Conservation (phyloP, 192 early-diverging fungal genomes). For the Linnemannia exigua region DNA sequence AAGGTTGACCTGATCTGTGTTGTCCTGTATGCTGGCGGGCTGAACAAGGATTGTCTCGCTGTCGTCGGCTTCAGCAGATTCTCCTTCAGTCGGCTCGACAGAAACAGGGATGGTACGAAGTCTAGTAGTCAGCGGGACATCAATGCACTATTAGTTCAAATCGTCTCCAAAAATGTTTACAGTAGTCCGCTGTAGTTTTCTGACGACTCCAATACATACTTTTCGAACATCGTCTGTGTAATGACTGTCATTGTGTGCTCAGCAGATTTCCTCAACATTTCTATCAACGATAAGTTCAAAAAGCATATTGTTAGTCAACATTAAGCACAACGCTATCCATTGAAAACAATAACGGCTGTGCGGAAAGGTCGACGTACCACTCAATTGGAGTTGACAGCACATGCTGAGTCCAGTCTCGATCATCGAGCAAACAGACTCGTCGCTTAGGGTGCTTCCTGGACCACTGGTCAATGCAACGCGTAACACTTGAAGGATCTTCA, state of each 20-base stretch:
- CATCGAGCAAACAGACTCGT: slow-evolving; percentile 96
- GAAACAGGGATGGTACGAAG: slow-evolving; percentile 39
- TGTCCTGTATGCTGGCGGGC: slow-evolving; percentile 23
- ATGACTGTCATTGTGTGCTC: slow-evolving; percentile 85
- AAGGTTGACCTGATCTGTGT: slow-evolving; percentile 37
- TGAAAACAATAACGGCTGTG: neutral
- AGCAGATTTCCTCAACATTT: slow-evolving; percentile 81
- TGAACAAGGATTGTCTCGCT: slow-evolving; percentile 46
- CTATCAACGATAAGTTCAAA: slow-evolving; percentile 50
- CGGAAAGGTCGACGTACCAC: slow-evolving; percentile 61
- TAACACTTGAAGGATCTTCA: slow-evolving; percentile 89
- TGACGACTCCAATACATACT: slow-evolving; percentile 53
- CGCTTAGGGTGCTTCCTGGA: slow-evolving; percentile 79
- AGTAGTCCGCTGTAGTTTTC: no score
- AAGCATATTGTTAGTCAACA: neutral
- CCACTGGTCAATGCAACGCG: slow-evolving; percentile 81
- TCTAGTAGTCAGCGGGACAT: neutral
- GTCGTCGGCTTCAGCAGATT: slow-evolving; percentile 24
- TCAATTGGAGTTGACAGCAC: slow-evolving; percentile 94
- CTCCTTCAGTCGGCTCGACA: slow-evolving; percentile 2
- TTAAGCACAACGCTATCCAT: neutral
- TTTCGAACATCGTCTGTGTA: slow-evolving; percentile 82
- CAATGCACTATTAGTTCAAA: neutral
- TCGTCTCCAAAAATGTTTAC: neutral
- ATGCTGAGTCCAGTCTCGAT: slow-evolving; percentile 98